A percentile compares a stretch with the other conserved stretches of the same genome.
Conservation (phyloP, 768 basidiomycete genomes). For the Rhodotorula graminis region DNA sequence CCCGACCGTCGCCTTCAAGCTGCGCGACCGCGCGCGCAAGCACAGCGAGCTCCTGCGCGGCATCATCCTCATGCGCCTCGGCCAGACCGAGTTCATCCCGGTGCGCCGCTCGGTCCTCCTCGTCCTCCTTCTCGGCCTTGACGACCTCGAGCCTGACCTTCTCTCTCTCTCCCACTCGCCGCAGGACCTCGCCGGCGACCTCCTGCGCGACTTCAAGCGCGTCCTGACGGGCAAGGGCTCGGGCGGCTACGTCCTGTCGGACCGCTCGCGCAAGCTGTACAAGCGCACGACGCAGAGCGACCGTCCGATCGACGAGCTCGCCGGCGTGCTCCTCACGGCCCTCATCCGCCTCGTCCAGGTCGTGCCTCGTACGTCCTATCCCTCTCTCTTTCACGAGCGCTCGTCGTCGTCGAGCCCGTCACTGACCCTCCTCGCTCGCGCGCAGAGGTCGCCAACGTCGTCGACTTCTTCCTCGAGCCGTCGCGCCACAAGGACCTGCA, state of each 20-base stretch:
- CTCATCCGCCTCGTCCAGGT: not conserved
- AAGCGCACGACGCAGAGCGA: not conserved
- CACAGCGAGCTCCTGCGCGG: not conserved
- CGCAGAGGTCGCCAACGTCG: not conserved
- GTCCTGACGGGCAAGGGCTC: not conserved
- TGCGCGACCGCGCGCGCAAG: conserved; percentile 17
- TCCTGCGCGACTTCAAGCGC: not conserved
- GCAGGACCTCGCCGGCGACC: not conserved
- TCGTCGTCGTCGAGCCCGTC: no score
- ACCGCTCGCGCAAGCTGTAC: not conserved
- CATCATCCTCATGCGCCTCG: conserved; percentile 12
- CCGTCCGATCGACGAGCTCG: conserved; percentile 2
- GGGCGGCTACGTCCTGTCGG: not conserved
- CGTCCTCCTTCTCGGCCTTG: not conserved
- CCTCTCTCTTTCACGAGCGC: not conserved
- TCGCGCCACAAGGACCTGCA: not conserved
- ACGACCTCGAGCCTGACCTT: no score
- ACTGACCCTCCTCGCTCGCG: not conserved
- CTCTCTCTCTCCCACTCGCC: no score
- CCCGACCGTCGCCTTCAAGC: conserved; percentile 16
- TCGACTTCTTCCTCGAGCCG: conserved; percentile 23
- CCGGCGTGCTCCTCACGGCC: not conserved
- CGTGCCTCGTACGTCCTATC: not conserved
- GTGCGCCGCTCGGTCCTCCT: not conserved
- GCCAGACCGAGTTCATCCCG: not conserved